These are phyloP conservation scores for Silene coronaria DNA, from an alignment of 179 eudicot genomes.

Conservation along the genomic window DNA sequence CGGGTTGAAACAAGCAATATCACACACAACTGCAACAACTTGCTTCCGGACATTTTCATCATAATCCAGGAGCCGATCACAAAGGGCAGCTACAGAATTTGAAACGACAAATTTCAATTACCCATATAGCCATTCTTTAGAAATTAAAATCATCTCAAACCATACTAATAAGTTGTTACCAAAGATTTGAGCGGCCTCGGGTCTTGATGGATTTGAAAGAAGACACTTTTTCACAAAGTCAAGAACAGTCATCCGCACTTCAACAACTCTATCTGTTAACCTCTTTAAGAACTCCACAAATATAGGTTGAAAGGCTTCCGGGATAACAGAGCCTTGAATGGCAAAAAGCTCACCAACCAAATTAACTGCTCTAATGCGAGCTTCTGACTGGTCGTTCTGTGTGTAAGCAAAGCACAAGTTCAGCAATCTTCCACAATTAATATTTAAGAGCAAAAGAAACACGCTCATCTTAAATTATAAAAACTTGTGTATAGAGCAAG, in stretches of 20 bases:
- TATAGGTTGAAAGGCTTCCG: constrained; percentile 68
- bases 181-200: constrained; percentile 76
- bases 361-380: constrained; percentile 71
- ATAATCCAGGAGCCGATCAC: constrained; percentile 92
- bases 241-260: constrained; percentile 83
- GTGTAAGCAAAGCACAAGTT: constrained; percentile 12
- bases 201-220: constrained; percentile 61
- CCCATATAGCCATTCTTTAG: not conserved
- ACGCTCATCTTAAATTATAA: not conserved
- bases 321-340: constrained; percentile 57
- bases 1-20: constrained; percentile 62
- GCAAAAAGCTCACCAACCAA: constrained; percentile 93
- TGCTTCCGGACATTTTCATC: constrained; percentile 92
- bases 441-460: constrained; percentile 8
- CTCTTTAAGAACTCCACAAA: constrained; percentile 86
- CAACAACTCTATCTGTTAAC: constrained; percentile 77
- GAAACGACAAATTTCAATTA: constrained; percentile 9
- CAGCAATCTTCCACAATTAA: constrained; percentile 9
- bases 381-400: constrained; percentile 81
- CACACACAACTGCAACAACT: constrained; percentile 86
- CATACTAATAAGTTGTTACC: constrained; percentile 39
- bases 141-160: constrained; percentile 4
- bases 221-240: constrained; percentile 75
- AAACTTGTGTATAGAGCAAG: not conserved
- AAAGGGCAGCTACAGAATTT: constrained; percentile 60